Percentiles rank a stretch among this genome's conserved stretches.
Conservation (phyloP, 352 stramenopile genomes). For the Discostella stelligera region DNA sequence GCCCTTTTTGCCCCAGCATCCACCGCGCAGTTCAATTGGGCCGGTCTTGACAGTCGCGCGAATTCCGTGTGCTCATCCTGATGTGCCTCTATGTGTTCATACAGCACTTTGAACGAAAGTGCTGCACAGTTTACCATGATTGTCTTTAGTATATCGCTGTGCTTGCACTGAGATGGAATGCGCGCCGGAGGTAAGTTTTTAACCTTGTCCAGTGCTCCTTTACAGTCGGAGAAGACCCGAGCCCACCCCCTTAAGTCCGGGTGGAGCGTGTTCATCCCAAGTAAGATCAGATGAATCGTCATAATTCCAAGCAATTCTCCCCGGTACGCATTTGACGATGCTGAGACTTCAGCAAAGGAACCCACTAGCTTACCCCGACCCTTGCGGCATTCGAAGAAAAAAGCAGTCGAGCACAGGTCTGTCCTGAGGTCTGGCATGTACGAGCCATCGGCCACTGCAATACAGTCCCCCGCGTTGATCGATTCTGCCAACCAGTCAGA, state of each 20-base stretch:
- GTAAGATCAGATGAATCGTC: constrained; percentile 27
- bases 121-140: constrained; percentile 24
- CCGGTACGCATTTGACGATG: constrained; percentile 8
- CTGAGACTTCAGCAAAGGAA: background rate
- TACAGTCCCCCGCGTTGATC: background rate
- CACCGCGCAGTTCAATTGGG: constrained; percentile 24
- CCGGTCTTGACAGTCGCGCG: background rate
- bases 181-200: constrained; percentile 1
- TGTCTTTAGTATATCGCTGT: constrained; percentile 32
- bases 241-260: background rate
- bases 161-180: constrained; percentile 11
- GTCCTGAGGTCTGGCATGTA: background rate
- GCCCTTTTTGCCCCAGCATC: constrained; percentile 9
- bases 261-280: constrained; percentile 5
- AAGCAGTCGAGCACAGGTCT: too few relatives aligned
- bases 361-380: constrained; percentile 8
- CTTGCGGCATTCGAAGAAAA: constrained; percentile 11
- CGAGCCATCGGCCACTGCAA: background rate
- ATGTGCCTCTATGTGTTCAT: constrained; percentile 23
- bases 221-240: constrained; percentile 11
- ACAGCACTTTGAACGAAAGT: constrained; percentile 4
- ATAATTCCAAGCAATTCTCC: constrained; percentile 26
- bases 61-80: constrained; percentile 16
- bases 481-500: background rate
- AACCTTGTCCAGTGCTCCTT: constrained; percentile 22